Base-by-base conservation (phyloP, 495 filamentous ascomycete species). In the Penicillium manginii region DNA sequence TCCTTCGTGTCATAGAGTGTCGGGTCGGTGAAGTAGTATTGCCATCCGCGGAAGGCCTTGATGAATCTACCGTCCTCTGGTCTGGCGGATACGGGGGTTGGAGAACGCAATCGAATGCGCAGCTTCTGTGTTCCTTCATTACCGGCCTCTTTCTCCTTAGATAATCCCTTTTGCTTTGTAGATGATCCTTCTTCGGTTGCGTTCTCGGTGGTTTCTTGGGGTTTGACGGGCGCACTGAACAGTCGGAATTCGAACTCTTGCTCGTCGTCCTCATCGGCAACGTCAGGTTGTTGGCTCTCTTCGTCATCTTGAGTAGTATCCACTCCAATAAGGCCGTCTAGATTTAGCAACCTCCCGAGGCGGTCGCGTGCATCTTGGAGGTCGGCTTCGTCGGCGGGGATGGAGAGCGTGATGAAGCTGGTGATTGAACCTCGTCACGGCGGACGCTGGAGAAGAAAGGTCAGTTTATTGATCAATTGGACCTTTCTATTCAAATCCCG, bases 161-260 rank as follows among this genome's bases (percentile, higher is more conserved):
- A 29, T 26, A 51, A 11, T 12, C 39, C 33, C 8, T 52, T 21
- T 1, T 63, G 31, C 35, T 52, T 29, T 2, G 32, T 52, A n/a
- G 46, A n/a, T 22, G 42, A 12, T 33, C 33, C 46, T 9, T 53
- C 42, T 47, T 46, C 42, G 11, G 39, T 32, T 14, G 39, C 11
- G 19, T 53, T 7, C 52, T 54, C 10, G 23, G 50, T 49, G 14
- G 54, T 43, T 5, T 59, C 42, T 40, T 57, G 64, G 10, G 51
- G 47, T 37, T 62, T 68, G 4, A 59, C 50, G 3, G 75, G 73
- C 9, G 70, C 73, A 49, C 71, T 76, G 69, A 80, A 80, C 23
- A 80, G 57, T 4, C 78, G 73, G 59, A 80, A 80, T 46, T 78
- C 76, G 60, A 79, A 80, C 55, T 79, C 78, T 60, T 80, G 73